Conservation (phyloP, 306 rosid genomes). For the Hippophae rhamnoides region DNA sequence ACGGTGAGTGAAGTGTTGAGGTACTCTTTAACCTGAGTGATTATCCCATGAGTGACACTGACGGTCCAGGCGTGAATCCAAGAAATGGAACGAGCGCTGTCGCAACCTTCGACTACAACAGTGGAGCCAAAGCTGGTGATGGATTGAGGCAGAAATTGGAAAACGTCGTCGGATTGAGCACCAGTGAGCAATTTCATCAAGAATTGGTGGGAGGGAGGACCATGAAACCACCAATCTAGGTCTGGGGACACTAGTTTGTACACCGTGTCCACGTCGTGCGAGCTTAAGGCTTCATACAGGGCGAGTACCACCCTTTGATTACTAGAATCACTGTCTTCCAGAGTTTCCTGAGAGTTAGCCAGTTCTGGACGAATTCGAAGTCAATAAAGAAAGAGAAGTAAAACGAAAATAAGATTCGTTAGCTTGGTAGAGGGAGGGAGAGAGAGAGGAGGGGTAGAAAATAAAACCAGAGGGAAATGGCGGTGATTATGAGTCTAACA, state of each 20-base stretch:
- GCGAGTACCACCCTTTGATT: slow-evolving; percentile 54
- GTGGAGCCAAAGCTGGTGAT: slow-evolving; percentile 50
- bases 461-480: not conserved
- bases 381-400: not conserved
- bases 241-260: slow-evolving; percentile 55
- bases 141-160: slow-evolving; percentile 49
- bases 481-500: too few relatives aligned
- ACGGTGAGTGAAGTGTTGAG: slow-evolving; percentile 90
- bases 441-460: not conserved
- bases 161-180: slow-evolving; percentile 15
- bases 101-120: slow-evolving; percentile 79
- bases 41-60: slow-evolving; percentile 67
- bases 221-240: slow-evolving; percentile 99
- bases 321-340: slow-evolving; percentile 47
- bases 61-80: slow-evolving; percentile 95
- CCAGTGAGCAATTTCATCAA: slow-evolving; percentile 57
- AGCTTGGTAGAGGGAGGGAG: not conserved
- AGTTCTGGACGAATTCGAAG: slow-evolving; percentile 35
- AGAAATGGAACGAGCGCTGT: slow-evolving; percentile 35
- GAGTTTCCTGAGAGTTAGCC: slow-evolving; percentile 69
- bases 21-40: slow-evolving; percentile 81
- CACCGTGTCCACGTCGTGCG: slow-evolving; percentile 57
- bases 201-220: slow-evolving; percentile 84
- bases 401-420: not conserved
- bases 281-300: slow-evolving; percentile 74